Base-by-base conservation (phyloP, 2,329 filamentous ascomycete species). In the Colletotrichum cordylinicola region DNA sequence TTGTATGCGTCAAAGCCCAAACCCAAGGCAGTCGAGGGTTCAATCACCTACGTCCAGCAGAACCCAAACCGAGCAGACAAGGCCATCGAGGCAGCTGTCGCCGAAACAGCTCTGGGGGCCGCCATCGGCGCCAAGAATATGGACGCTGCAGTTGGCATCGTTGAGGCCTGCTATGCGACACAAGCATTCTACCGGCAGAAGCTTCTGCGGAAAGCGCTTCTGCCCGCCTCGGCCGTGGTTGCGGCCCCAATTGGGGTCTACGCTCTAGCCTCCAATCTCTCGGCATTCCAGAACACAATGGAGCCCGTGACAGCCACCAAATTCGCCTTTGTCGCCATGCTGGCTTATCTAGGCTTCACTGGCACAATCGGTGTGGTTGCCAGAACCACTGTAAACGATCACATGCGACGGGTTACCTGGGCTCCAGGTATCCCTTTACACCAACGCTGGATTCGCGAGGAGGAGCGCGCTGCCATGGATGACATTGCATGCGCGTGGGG, bases 351-450 rank as follows among this genome's bases (percentile, higher is more conserved):
- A 56, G 90, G 92, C 24, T 95, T 95, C 78, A 96, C 96, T 6
- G 93, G 92, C 6, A 95, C 93, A 12, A 91, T 98, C 69, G 97
- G 96, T 4, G 86, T 97, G 56, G 92, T 98, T 48, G 95, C 96
- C 10, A 88, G 98, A 75, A 93, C 95, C 31, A 98, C 96, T 39
- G 90, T 93, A 76, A 98, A 98, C 84, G 96, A 98, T 83, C 96
- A 98, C 85, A 98, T 98, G 95, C 93, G 94, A 81, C 92, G 97
- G 24, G 95, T 98, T 7, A 96, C 95, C 3, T 99, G 97, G 97
- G 90, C 94, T 10, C 92, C 92, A 1, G 97, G 97, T 13, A 93
- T 95, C 39, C 94, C 95, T 27, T 86, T 98, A 78, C 90, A 94
- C 77, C 91, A 95, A 80, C 91, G 97, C 16, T 98, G 96, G 94